Evolutionary conservation across 768 basidiomycete genomes (phyloP), one percentile per base, ranked within the genome.

Genomic region (Leccinum rimulosum): DNA sequence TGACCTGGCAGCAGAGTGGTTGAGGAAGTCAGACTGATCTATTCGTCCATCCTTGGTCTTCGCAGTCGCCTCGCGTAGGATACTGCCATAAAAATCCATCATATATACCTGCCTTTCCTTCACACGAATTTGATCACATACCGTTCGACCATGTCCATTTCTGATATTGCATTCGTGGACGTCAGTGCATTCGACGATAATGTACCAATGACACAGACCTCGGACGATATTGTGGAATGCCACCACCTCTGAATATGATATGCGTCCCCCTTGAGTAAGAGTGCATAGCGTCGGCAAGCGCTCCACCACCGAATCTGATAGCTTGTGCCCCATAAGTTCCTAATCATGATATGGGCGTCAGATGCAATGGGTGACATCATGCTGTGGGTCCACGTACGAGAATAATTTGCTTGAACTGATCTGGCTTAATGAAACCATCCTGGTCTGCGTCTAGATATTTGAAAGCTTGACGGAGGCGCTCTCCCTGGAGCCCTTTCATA

Each of bases 401-500:
- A 71, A 99, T 93, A 71, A 98, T 98, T 63, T 84, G 85, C 73
- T 97, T 94, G 77, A 98, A 98, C 70, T 98, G 87, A 54, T 93
- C 91, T 17, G 95, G 91, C 63, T 79, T 80, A 75, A 99, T 98
- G 76, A 96, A 93, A 49, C 97, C 97, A 69, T 96, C 92, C 69
- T 90, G 85, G 70, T 96, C 89, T 52, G 80, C 77, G 75, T 98
- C 96, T 70, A 98, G 82, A 75, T 87, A 85, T 76, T 86, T 90
- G 80, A 98, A 99, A 27, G 95, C 90, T 76, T 99, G 97, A 61
- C 97, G 90, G 56, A 99, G 80, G 33, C 97, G 88, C 76, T 99
- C 97, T 69, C 95, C 97, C 77, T 98, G 97, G 57, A 98, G 83
- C 47, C 95, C 96, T 75, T 98, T 98, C 93, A 99, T 97, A 60